Base-by-base conservation (phyloP, 2,329 filamentous ascomycete genomes). In the Phyllosticta paracitricarpa region DNA sequence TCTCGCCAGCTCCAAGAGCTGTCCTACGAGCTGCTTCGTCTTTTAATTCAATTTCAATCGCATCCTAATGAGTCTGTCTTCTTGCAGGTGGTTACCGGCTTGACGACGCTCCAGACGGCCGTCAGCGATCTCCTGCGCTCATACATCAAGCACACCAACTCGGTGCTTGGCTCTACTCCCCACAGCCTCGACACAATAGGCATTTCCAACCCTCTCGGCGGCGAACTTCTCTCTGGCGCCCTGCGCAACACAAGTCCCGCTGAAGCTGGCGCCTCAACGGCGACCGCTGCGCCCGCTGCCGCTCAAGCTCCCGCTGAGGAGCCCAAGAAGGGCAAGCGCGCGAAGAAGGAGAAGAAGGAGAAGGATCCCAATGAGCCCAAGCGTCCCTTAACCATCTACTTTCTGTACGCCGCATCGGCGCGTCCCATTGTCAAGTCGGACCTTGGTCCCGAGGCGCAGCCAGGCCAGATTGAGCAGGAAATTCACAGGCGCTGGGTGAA, bases 331-430 rank as follows among this genome's bases (percentile, higher is more conserved):
- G 66, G 67, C 64, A 65, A 78, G 76, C 71, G 91, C 82, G 91
- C 91, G 82, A 91, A 94, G 82, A 87, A 89, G 75, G 93, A 94
- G 82, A 92, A 92, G 81, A 80, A 79, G 71, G 73, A 75, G 56
- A 77, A 73, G 66, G 93, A 97, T 73, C 92, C 92, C 67, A 96
- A 96, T 74, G 92, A 92, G 6, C 93, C 93, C 63, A 97, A 97
- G 84, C 86, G 92, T 57, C 92, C 93, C 8, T 76, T 97, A 71
- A 97, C 93, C 5, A 91, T 93, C 2, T 97, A 95, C 80, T 96
- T 97, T 80, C 80, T 97, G 64, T 97, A 91, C 79, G 91, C 96
- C 81, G 89, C 95, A 74, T 87, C 89, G 65, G 91, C 91, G 65
- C 89, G 94, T 57, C 83, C 86, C 58, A 87, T 89, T 72, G 94